These are phyloP conservation scores for Chalciporus pseudorubinellus DNA, from an alignment of 768 basidiomycete species.

Conservation along the genomic window DNA sequence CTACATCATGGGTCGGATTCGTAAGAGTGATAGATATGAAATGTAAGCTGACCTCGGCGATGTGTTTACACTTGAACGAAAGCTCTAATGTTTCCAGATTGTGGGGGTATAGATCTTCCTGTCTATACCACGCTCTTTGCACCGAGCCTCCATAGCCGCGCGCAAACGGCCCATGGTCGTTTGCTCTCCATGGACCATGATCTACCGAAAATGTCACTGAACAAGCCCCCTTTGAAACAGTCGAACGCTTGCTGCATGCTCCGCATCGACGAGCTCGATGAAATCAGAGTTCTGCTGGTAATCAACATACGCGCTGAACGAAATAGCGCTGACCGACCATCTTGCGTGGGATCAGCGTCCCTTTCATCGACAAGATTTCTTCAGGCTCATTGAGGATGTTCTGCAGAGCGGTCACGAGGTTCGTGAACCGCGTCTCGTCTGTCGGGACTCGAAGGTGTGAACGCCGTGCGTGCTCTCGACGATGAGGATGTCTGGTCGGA, in stretches of 20 bases:
- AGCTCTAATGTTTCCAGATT: slow-evolving; percentile 86
- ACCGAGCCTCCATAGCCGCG: slow-evolving; percentile 78
- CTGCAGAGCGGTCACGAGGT: slow-evolving; percentile 80
- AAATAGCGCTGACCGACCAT: slow-evolving; percentile 92
- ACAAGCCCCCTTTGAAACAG: not conserved
- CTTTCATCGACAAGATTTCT: slow-evolving; percentile 76
- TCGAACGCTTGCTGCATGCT: slow-evolving; percentile 69
- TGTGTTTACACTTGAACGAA: slow-evolving; percentile 82
- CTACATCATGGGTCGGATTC: slow-evolving; percentile 36
- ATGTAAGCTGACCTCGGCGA: slow-evolving; percentile 69
- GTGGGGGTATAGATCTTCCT: slow-evolving; percentile 91
- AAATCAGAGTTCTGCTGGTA: slow-evolving; percentile 95
- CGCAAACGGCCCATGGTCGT: slow-evolving; percentile 86
- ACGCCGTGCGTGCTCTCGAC: slow-evolving; percentile 97
- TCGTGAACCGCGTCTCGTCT: slow-evolving; percentile 87
- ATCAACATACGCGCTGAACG: slow-evolving; percentile 96
- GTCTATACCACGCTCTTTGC: slow-evolving; percentile 83
- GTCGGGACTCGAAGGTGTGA: slow-evolving; percentile 79
- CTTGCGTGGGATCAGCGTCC: slow-evolving; percentile 75
- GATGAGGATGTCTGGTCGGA: slow-evolving; percentile 90
- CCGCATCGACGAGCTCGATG: slow-evolving; percentile 86
- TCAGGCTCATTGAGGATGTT: slow-evolving; percentile 91
- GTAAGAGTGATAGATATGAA: not conserved
- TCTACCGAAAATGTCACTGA: slow-evolving; percentile 39
- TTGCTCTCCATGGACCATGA: slow-evolving; percentile 92